Evolutionary conservation across 306 rosid species (phyloP).

Genomic region (Inga laurina): DNA sequence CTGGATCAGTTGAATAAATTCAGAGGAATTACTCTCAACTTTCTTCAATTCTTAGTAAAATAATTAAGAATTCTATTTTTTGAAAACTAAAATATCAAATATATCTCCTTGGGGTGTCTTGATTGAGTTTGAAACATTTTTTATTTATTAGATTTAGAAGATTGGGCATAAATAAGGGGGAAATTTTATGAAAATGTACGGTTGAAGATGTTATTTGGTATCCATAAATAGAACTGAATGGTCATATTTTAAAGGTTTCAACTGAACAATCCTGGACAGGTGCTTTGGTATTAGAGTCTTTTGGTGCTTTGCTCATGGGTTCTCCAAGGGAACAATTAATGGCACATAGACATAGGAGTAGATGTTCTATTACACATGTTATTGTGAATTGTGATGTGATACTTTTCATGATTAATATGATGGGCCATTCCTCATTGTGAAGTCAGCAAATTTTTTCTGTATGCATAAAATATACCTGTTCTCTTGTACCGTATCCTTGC

Average conservation of each 20-base stretch:
- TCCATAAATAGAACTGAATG: not conserved
- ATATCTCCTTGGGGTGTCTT: not conserved
- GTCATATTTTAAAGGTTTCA: not conserved
- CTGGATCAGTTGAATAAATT: not conserved
- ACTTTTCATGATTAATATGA: not conserved
- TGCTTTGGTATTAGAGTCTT: not conserved
- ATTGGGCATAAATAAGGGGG: not conserved
- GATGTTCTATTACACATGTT: not conserved
- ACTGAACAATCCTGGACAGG: not conserved
- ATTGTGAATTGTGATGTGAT: not conserved
- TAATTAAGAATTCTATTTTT: not conserved
- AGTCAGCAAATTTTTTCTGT: not conserved
- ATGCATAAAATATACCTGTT: not conserved
- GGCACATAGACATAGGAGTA: not conserved
- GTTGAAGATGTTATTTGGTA: not conserved
- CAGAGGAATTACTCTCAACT: not conserved
- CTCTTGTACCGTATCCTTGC: slow-evolving; percentile 6
- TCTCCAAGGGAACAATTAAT: not conserved
- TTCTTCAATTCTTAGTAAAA: not conserved
- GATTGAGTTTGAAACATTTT: not conserved
- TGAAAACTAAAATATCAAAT: not conserved
- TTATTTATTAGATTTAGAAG: not conserved
- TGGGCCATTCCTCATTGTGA: not conserved
- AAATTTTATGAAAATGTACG: not conserved
- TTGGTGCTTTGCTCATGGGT: not conserved